These are phyloP conservation scores for Cordyceps militaris DNA, from an alignment of 2,329 filamentous ascomycete species.

Conservation along the genomic window DNA sequence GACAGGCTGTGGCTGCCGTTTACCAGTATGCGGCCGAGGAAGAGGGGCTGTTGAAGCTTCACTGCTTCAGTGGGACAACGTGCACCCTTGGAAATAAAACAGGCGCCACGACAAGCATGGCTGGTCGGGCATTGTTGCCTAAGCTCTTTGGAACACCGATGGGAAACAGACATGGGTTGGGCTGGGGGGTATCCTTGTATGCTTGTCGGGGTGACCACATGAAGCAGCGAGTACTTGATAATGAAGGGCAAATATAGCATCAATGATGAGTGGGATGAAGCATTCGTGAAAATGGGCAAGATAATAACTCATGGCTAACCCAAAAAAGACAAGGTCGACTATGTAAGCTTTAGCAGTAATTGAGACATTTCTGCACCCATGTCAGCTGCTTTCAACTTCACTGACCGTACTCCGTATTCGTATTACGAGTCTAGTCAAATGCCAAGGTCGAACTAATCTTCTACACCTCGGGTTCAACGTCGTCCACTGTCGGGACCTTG, in stretches of 20 bases:
- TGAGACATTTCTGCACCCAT: background rate
- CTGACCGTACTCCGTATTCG: background rate
- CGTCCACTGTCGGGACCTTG: slow-evolving; percentile 23
- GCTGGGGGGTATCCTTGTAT: background rate
- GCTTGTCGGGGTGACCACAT: background rate
- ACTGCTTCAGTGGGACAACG: background rate
- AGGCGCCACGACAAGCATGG: background rate
- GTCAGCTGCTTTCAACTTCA: background rate
- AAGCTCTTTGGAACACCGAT: background rate
- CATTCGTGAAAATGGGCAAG: too few species aligned
- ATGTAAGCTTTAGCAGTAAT: too few species aligned
- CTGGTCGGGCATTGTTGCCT: background rate
- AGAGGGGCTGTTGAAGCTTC: background rate
- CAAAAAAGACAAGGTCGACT: too few species aligned
- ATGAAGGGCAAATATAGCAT: too few species aligned
- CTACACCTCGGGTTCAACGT: slow-evolving; percentile 22
- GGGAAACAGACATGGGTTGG: background rate
- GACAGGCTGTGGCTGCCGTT: background rate
- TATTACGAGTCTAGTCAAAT: background rate
- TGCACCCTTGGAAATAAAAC: background rate
- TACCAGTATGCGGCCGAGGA: background rate
- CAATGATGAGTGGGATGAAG: too few species aligned
- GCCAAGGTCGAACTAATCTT: background rate
- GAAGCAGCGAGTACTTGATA: too few species aligned
- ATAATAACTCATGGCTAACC: too few species aligned